These are phyloP conservation scores for Penicillium pulvis DNA, from an alignment of 495 filamentous ascomycete genomes.

Conservation along the genomic window DNA sequence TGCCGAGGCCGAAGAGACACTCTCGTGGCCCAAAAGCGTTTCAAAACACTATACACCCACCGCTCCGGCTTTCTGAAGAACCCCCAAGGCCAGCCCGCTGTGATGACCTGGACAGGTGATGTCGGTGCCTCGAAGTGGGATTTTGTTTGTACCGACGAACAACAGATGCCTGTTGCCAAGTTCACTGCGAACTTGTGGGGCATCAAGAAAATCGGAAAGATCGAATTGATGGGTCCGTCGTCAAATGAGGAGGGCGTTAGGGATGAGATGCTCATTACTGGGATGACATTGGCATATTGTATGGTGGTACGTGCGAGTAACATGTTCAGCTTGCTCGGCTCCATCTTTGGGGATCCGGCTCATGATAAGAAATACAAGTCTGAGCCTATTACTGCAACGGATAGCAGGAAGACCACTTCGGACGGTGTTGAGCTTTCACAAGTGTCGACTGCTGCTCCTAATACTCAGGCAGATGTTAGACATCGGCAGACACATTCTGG, in stretches of 20 bases:
- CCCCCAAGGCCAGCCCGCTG: conserved; percentile 20
- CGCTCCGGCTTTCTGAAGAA: conserved; percentile 26
- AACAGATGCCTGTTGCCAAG: conserved; percentile 31
- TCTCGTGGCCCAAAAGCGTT: conserved; percentile 33
- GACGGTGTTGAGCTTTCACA: background rate
- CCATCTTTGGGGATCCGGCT: conserved; percentile 23
- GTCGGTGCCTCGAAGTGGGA: conserved; percentile 35
- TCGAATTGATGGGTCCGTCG: conserved; percentile 34
- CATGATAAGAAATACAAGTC: conserved; percentile 14
- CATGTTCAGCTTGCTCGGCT: conserved; percentile 29
- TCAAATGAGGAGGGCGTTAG: conserved; percentile 16
- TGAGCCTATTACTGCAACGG: background rate
- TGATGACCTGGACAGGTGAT: conserved; percentile 36
- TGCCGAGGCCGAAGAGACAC: conserved; percentile 25
- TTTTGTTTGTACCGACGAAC: conserved; percentile 37
- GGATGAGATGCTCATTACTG: conserved; percentile 40
- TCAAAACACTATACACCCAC: conserved; percentile 34
- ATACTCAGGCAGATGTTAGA: background rate
- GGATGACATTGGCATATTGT: conserved; percentile 31
- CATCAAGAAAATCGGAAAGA: conserved; percentile 29
- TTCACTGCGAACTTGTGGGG: conserved; percentile 31
- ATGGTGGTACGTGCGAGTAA: conserved; percentile 30
- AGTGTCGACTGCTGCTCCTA: background rate
- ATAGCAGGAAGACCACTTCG: background rate
- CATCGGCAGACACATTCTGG: background rate